Conservation (phyloP, 148 eudicot species). For the Camellia lanceoleosa region DNA sequence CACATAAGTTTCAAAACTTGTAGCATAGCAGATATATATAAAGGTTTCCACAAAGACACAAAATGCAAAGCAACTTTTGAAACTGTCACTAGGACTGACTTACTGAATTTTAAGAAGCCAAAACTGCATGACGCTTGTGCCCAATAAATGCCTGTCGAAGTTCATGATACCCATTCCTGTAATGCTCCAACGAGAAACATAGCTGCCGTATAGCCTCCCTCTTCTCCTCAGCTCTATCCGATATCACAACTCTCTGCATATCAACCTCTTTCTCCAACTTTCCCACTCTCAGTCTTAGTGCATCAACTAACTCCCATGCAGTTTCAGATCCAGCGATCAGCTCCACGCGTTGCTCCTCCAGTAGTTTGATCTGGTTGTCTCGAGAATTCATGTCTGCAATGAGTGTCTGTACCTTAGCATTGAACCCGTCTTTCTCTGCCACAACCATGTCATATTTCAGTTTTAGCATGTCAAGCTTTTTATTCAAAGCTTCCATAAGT, state of each 20-base stretch:
- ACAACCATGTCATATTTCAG: slow-evolving; percentile 46
- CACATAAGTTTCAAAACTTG: slow-evolving; percentile 13
- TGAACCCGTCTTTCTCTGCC: slow-evolving; percentile 56
- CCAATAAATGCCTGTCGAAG: slow-evolving; percentile 47
- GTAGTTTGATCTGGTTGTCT: slow-evolving; percentile 30
- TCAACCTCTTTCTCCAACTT: slow-evolving; percentile 66
- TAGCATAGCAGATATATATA: background rate
- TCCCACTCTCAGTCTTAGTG: slow-evolving; percentile 37
- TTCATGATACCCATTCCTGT: slow-evolving; percentile 67
- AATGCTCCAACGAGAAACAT: slow-evolving; percentile 77
- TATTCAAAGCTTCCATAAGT: slow-evolving; percentile 45
- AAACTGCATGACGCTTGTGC: slow-evolving; percentile 36
- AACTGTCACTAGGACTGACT: background rate
- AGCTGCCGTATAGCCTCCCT: slow-evolving; percentile 91
- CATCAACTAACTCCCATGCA: slow-evolving; percentile 30
- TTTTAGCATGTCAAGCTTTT: slow-evolving; percentile 47
- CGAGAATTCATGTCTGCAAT: slow-evolving; percentile 39
- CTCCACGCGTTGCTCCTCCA: slow-evolving; percentile 32
- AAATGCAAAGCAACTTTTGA: background rate
- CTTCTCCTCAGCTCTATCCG: slow-evolving; percentile 69
- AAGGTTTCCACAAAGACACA: background rate
- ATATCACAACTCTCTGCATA: slow-evolving; percentile 36
- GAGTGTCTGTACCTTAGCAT: slow-evolving; percentile 50
- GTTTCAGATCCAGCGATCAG: slow-evolving; percentile 33
- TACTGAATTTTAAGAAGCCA: slow-evolving; percentile 25